Evolutionary conservation across 2,329 filamentous ascomycete genomes (phyloP).

Genomic region (Penicillium janthinellum): DNA sequence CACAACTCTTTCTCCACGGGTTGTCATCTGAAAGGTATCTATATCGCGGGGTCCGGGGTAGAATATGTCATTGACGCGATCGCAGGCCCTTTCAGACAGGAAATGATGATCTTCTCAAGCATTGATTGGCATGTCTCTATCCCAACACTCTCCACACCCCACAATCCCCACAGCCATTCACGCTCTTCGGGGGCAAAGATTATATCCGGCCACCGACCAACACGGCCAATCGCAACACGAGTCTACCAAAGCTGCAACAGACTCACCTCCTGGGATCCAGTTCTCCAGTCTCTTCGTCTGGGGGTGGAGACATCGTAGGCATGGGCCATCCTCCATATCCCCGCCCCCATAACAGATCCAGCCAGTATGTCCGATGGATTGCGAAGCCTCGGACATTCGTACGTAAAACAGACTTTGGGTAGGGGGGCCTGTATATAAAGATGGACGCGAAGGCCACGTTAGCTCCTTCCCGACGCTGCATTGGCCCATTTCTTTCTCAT

Average conservation of each 20-base stretch:
- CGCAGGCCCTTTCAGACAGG: background rate
- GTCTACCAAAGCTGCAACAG: background rate
- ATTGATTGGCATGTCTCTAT: conserved; percentile 1
- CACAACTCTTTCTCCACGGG: background rate
- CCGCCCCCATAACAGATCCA: conserved; percentile 3
- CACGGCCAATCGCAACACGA: background rate
- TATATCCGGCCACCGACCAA: conserved; percentile 3
- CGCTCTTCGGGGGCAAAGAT: conserved; percentile 2
- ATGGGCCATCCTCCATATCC: background rate
- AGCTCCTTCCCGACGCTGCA: background rate
- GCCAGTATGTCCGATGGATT: background rate
- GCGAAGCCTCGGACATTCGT: background rate
- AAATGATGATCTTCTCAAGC: background rate
- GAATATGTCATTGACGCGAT: background rate
- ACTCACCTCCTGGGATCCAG: background rate
- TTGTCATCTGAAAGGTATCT: background rate
- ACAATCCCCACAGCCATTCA: conserved; percentile 5
- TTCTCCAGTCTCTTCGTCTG: background rate
- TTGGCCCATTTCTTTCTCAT: background rate
- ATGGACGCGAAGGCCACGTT: background rate
- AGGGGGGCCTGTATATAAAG: background rate
- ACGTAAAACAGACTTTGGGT: background rate
- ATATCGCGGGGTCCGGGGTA: conserved; percentile 1
- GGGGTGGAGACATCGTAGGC: background rate
- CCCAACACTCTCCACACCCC: conserved; percentile 1